phyloP scores from a whole-genome alignment of 768 basidiomycete genomes.

The Nidularia pulvinata region DNA sequence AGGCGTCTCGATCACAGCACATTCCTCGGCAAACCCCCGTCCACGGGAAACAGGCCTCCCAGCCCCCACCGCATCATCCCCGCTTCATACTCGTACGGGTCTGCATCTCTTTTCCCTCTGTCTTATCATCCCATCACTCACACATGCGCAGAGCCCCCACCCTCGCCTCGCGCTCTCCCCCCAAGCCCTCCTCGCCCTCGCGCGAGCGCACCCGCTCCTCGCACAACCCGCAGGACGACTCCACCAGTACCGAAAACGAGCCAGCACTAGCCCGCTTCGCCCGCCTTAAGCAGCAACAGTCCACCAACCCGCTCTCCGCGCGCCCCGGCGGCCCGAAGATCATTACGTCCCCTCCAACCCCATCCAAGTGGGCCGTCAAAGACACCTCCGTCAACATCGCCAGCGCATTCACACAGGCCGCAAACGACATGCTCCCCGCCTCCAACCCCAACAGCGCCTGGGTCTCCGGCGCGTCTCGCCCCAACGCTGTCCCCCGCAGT shows the following conservation, averaged over 20 bases:
- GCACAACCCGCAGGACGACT: constrained; percentile 28
- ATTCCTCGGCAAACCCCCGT: constrained; percentile 66
- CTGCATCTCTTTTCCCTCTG: constrained; percentile 20
- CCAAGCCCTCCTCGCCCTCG: constrained; percentile 43
- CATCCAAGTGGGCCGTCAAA: constrained; percentile 72
- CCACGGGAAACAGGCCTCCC: constrained; percentile 29
- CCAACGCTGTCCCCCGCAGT: constrained; percentile 58
- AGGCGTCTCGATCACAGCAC: constrained; percentile 83
- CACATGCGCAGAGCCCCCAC: constrained; percentile 49
- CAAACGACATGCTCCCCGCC: constrained; percentile 40
- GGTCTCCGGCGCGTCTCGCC: constrained; percentile 60
- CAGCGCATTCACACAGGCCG: constrained; percentile 77
- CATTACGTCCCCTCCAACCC: constrained; percentile 43
- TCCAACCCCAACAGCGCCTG: constrained; percentile 62
- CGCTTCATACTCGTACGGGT: constrained; percentile 76
- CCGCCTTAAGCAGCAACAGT: constrained; percentile 37
- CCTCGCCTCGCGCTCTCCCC: constrained; percentile 55
- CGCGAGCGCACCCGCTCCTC: constrained; percentile 23
- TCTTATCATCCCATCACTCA: constrained; percentile 10
- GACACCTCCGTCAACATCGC: constrained; percentile 90
- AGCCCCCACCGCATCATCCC: constrained; percentile 42
- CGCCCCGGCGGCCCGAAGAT: constrained; percentile 38
- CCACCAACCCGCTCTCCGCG: constrained; percentile 9
- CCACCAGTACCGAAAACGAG: constrained; percentile 20
- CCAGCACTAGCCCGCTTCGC: constrained; percentile 40